Base-by-base conservation (phyloP, 164 flowering plant genomes). In the Brasenia schreberi region DNA sequence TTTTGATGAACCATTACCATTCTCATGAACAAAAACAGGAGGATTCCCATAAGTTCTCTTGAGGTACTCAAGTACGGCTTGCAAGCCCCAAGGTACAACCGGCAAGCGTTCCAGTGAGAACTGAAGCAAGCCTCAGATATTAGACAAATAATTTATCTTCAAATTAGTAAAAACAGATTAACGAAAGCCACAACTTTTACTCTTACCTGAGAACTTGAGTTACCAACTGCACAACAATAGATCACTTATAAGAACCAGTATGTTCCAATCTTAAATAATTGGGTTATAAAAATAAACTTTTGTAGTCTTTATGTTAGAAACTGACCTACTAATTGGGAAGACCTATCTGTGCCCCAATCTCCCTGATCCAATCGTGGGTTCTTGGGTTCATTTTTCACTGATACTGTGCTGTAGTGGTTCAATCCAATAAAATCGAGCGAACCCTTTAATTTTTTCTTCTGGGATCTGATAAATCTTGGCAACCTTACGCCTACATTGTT, bases 401-500 rank as follows among this genome's bases (percentile, higher is more conserved):
- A 58, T 10, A 73, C 5, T 16, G 76, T 49, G 53, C n/a, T 5
- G 65, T 80, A 80, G 62, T 77, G 71, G 70, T 77, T 77, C 33
- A 80, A 6, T 1, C 77, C 80, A 6, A 83, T 42, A 68, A 75
- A 80, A 18, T 75, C 79, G 19, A 49, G 61, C 2, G 80, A 77
- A 17, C 75, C 79, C 63, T 80, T 77, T 5, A 80, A 5, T 42
- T 67, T 63, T 59, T 70, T 14, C 5, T 71, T 63, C 60, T 77
- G 74, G 7, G 12, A 11, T 67, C 70, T 67, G 43, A 65, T 77
- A 74, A 90, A 88, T 19, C 74, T 66, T 7, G 91, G 91, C 14
- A 90, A 18, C 65, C 90, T 80, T 0, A 74, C 52, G 4, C 87
- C 87, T 0, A 59, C 88, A 42, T 43, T 78, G 66, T 69, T 68